phyloP scores from a whole-genome alignment of 192 early-diverging fungal genomes.

The Umbelopsis vinacea region DNA sequence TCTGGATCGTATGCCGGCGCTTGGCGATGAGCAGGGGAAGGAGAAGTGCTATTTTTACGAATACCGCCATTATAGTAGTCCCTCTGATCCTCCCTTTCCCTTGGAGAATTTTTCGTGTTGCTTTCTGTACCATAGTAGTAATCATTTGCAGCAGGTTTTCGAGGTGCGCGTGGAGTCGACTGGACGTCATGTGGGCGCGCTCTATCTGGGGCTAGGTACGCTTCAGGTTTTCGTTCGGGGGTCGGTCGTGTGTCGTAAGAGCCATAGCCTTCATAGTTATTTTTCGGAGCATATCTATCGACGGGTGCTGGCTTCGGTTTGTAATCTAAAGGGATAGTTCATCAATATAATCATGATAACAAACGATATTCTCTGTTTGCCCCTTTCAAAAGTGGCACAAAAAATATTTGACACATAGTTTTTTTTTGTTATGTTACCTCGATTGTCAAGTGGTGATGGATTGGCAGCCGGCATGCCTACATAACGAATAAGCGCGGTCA shows the following conservation, averaged over 20 bases:
- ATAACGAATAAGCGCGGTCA: neutral
- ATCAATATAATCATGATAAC: neutral
- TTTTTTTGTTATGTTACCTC: neutral
- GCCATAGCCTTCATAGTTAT: neutral
- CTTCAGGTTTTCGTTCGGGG: neutral
- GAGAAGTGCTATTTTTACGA: slow-evolving; percentile 15
- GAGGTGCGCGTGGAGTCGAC: slow-evolving; percentile 1
- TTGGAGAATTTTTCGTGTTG: neutral
- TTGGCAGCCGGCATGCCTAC: neutral
- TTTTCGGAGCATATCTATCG: neutral
- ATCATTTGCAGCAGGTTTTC: slow-evolving; percentile 4
- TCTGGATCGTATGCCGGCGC: neutral
- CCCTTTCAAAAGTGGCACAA: neutral
- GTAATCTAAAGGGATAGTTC: neutral
- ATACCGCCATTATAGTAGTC: neutral
- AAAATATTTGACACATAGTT: neutral
- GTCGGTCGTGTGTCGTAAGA: neutral
- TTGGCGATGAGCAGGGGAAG: slow-evolving; percentile 15
- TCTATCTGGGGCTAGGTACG: slow-evolving; percentile 1
- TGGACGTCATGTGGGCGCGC: slow-evolving; percentile 2
- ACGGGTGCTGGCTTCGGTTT: neutral
- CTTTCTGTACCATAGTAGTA: neutral
- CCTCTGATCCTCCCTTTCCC: slow-evolving; percentile 4
- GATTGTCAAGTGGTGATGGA: neutral
- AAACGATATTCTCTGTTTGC: neutral